Percentiles rank a stretch among this genome's conserved stretches.
These are phyloP conservation scores for Eutrema salsugineum DNA, from an alignment of 441 rosid genomes.

Conservation along the genomic window DNA sequence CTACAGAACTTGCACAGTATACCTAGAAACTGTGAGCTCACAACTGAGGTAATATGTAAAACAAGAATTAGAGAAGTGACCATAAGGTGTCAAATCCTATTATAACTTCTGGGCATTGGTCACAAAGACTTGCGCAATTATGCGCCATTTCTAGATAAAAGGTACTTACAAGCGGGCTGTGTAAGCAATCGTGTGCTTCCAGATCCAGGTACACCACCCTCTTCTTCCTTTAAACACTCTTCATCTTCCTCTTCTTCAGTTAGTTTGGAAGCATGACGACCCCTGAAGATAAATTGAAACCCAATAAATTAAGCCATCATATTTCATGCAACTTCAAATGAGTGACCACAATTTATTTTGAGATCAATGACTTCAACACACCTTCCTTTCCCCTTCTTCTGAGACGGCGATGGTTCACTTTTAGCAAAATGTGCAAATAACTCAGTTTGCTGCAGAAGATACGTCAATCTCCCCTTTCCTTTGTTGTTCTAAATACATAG, in stretches of 20 bases:
- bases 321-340: neutral
- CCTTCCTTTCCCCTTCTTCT: constrained; percentile 90
- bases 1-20: neutral
- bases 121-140: neutral
- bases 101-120: neutral
- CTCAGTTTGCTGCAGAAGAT: constrained; percentile 96
- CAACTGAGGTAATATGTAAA: neutral
- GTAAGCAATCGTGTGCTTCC: constrained; percentile 86
- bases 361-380: constrained; percentile 15
- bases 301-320: neutral
- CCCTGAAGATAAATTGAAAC: constrained; percentile 38
- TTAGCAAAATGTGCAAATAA: constrained; percentile 98
- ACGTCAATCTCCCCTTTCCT: constrained; percentile 88
- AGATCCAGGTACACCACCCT: constrained; percentile 65
- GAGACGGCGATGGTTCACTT: constrained; percentile 66
- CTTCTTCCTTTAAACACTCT: constrained; percentile 93
- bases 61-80: neutral
- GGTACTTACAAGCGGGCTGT: constrained; percentile 84
- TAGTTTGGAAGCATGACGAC: constrained; percentile 89
- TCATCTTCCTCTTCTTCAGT: constrained; percentile 99
- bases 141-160: neutral
- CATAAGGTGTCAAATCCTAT: neutral
- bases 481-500: constrained; percentile 57
- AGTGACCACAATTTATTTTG: neutral
- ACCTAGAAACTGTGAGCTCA: constrained; percentile 3